A percentile compares a stretch with the other conserved stretches of the same genome.
Evolutionary conservation across 768 basidiomycete genomes (phyloP).

Genomic region (Obba rivulosa): DNA sequence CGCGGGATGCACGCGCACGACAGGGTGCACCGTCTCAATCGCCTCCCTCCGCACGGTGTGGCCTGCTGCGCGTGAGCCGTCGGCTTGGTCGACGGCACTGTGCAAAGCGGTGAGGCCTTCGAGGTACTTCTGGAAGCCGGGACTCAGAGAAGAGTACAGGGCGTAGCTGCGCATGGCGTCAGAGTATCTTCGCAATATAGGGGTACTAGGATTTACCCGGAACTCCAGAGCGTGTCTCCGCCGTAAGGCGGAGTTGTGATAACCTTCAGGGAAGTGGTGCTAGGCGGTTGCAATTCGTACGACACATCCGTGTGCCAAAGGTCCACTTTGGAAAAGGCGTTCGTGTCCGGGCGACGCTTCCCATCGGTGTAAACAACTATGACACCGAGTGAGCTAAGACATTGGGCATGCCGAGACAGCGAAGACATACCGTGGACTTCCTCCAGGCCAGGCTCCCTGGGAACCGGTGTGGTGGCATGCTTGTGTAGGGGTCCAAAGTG

Average conservation of each 20-base stretch:
- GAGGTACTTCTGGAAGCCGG: conserved; percentile 68
- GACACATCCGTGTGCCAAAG: conserved; percentile 82
- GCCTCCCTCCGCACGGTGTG: conserved; percentile 64
- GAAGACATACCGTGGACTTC: conserved; percentile 60
- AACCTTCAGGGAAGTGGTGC: conserved; percentile 71
- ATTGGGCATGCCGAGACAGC: neutral
- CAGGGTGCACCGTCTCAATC: conserved; percentile 69
- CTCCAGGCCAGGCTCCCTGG: conserved; percentile 62
- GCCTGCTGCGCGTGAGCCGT: conserved; percentile 65
- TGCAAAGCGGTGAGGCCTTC: conserved; percentile 71
- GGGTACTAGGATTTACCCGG: conserved; percentile 43
- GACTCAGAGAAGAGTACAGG: conserved; percentile 78
- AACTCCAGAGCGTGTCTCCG: conserved; percentile 79
- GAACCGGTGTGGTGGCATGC: conserved; percentile 77
- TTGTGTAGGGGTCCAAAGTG: conserved; percentile 76
- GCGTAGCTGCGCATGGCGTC: conserved; percentile 48
- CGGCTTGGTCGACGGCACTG: conserved; percentile 72
- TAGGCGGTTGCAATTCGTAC: conserved; percentile 80
- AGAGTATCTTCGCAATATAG: neutral
- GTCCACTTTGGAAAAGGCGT: conserved; percentile 67
- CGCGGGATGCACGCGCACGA: conserved; percentile 79
- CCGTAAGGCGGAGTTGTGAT: conserved; percentile 66
- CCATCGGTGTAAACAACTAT: conserved; percentile 69
- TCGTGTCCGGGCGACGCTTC: conserved; percentile 54
- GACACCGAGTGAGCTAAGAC: conserved; percentile 3